A percentile compares a stretch with the other conserved stretches of the same genome.
phyloP scores from a whole-genome alignment of 305 asterid genomes.

The Solanum hybrid region DNA sequence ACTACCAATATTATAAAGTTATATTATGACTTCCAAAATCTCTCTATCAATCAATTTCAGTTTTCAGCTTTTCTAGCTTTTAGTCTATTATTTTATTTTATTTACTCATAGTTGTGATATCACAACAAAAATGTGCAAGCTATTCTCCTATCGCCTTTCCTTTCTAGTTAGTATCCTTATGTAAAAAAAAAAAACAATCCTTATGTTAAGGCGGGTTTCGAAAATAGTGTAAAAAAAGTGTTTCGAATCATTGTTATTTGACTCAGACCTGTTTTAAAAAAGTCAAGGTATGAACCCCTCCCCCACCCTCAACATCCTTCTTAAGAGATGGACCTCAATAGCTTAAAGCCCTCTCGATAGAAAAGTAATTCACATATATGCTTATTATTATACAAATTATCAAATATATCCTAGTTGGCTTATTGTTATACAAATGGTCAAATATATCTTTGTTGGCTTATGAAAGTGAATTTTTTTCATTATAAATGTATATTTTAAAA shows the following conservation, averaged over 20 bases:
- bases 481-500: too few relatives aligned
- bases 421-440: background rate
- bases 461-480: too few relatives aligned
- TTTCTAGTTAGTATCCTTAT: background rate
- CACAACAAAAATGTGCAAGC: background rate
- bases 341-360: background rate
- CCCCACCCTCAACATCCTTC: background rate
- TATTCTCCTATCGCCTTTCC: background rate
- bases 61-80: background rate
- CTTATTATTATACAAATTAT: too few relatives aligned
- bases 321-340: background rate
- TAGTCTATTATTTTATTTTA: too few relatives aligned
- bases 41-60: background rate
- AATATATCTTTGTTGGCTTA: background rate
- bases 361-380: background rate
- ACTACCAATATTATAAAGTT: background rate
- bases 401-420: background rate
- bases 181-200: background rate
- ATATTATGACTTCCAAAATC: background rate
- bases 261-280: background rate
- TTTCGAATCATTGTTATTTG: background rate
- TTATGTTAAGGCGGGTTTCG: background rate
- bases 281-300: background rate
- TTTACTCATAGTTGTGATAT: background rate
- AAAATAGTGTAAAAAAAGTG: background rate